A percentile compares a stretch with the other conserved stretches of the same genome.
Evolutionary conservation across 345 rosid species (phyloP).

Genomic region (Citrus trifoliata): DNA sequence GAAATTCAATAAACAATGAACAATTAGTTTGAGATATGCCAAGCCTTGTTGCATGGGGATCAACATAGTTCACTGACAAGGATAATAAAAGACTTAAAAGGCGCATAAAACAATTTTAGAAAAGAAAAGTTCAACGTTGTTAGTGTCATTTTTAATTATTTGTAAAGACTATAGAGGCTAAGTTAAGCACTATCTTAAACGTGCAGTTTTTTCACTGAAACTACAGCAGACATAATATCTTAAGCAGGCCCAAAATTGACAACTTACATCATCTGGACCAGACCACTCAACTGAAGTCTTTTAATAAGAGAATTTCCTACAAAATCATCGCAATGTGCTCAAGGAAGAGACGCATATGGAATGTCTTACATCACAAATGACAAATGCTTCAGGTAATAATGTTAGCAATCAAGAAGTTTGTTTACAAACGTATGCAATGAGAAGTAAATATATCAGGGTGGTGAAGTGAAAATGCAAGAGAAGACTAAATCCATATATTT

Average conservation of each 20-base stretch:
- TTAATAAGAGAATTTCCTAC: not conserved
- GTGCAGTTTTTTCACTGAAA: not conserved
- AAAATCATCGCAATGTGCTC: not conserved
- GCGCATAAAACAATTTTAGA: not conserved
- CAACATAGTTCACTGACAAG: not conserved
- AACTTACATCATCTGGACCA: not conserved
- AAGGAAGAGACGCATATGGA: not conserved
- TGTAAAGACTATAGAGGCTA: not conserved
- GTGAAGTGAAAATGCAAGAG: not conserved
- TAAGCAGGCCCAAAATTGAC: not conserved
- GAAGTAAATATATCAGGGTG: not conserved
- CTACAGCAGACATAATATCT: not conserved
- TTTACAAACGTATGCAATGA: not conserved
- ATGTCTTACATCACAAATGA: not conserved
- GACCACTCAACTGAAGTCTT: not conserved
- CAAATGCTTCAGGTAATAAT: not conserved
- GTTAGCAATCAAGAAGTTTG: not conserved
- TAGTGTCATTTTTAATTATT: not conserved
- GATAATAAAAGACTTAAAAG: not conserved
- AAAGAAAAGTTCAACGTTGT: not conserved
- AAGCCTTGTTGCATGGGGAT: not conserved
- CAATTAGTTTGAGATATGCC: conserved; percentile 13
- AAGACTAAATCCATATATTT: not conserved
- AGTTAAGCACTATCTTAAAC: not conserved
- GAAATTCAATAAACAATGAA: conserved; percentile 20